A percentile compares a stretch with the other conserved stretches of the same genome.
phyloP scores from a whole-genome alignment of 1,139 yeast species.

The Hansenula sp. region DNA sequence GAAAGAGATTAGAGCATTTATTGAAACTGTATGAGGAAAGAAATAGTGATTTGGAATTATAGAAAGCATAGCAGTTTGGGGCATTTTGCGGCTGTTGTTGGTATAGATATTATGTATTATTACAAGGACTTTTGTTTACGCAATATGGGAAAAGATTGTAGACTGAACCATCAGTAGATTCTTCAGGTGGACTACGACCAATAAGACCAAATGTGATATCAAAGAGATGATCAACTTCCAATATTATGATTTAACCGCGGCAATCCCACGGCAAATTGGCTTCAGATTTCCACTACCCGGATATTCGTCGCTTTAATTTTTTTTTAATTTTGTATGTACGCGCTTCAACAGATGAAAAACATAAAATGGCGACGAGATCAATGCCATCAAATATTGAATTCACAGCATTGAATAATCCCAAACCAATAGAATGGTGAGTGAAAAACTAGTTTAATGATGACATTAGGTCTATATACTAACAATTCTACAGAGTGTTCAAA shows the following conservation, averaged over 20 bases:
- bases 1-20: constrained; percentile 45
- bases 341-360: neutral
- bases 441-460: neutral
- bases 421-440: constrained; percentile 8
- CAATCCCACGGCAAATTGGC: too few species aligned
- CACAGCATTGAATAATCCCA: neutral
- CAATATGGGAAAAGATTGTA: too few species aligned
- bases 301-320: neutral
- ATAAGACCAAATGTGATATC: too few species aligned
- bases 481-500: constrained; percentile 53
- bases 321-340: neutral
- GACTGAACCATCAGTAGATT: too few species aligned
- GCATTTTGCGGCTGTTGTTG: neutral
- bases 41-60: constrained; percentile 8
- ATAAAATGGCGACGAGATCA: constrained; percentile 1
- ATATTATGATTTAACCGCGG: too few species aligned
- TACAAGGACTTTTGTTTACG: neutral
- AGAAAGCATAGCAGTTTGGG: neutral
- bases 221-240: neutral
- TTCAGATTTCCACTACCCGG: neutral
- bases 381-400: neutral
- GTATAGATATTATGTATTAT: neutral
- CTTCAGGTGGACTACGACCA: too few species aligned
- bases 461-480: constrained; percentile 4
- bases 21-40: constrained; percentile 29